phyloP scores from a whole-genome alignment of 2,329 filamentous ascomycete genomes.

The Penicillium expansum region DNA sequence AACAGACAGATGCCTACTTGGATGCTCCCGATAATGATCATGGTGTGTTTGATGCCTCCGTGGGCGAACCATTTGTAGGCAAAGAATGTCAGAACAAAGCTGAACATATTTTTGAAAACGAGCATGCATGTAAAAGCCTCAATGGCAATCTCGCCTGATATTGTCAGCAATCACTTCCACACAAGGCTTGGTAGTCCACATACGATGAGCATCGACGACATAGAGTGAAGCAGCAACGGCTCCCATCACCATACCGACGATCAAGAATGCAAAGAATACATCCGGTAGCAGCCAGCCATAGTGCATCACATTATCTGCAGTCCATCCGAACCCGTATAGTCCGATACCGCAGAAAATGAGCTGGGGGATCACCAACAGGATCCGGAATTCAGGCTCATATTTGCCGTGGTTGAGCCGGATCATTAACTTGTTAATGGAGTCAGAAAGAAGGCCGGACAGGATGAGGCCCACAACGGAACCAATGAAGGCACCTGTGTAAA shows the following conservation, averaged over 20 bases:
- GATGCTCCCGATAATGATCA: conserved; percentile 70
- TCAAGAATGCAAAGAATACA: conserved; percentile 78
- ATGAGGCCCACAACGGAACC: conserved; percentile 76
- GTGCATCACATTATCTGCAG: conserved; percentile 57
- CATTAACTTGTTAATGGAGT: conserved; percentile 68
- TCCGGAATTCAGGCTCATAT: conserved; percentile 89
- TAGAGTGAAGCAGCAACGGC: conserved; percentile 83
- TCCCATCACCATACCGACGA: conserved; percentile 88
- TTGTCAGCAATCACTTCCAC: conserved; percentile 8
- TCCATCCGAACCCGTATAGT: conserved; percentile 80
- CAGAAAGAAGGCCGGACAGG: conserved; percentile 70
- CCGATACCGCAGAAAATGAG: conserved; percentile 73
- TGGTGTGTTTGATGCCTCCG: conserved; percentile 56
- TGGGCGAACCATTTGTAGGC: conserved; percentile 78
- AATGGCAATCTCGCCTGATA: conserved; percentile 69
- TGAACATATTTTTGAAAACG: conserved; percentile 94
- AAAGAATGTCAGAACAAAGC: conserved; percentile 77
- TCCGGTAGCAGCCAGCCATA: conserved; percentile 74
- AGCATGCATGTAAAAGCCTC: conserved; percentile 88
- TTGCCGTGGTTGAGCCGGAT: conserved; percentile 73
- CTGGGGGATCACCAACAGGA: conserved; percentile 79
- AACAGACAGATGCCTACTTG: conserved; percentile 74
- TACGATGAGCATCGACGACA: conserved; percentile 87
- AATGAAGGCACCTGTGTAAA: conserved; percentile 81
- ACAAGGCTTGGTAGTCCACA: conserved; percentile 35